Percentiles rank a stretch among this genome's conserved stretches.
Conservation (phyloP, 345 rosid species). For the Rhizophora apiculata region DNA sequence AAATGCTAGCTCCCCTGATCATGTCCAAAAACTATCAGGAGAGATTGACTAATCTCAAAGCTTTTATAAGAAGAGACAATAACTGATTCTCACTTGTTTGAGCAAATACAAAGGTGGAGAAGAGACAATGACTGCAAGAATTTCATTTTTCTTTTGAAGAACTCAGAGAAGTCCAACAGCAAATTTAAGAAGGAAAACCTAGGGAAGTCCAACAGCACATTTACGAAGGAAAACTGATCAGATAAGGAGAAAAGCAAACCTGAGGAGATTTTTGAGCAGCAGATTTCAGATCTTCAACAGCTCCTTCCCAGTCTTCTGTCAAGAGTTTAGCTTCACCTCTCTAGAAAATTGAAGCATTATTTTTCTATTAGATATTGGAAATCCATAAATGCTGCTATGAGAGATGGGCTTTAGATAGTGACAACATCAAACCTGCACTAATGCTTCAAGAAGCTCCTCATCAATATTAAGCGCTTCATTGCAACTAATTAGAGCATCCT, state of each 20-base stretch:
- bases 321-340: slow-evolving; percentile 96
- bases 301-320: slow-evolving; percentile 98
- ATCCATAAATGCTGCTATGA: background rate
- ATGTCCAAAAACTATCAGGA: background rate
- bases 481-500: slow-evolving; percentile 83
- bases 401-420: background rate
- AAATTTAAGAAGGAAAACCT: background rate
- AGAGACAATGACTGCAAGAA: background rate
- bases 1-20: background rate
- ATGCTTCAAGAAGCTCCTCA: slow-evolving; percentile 77
- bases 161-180: no score
- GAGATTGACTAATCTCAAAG: background rate
- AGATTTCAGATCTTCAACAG: slow-evolving; percentile 77
- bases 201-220: background rate
- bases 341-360: slow-evolving; percentile 30
- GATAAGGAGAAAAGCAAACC: slow-evolving; percentile 39
- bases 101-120: background rate
- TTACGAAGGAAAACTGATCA: background rate
- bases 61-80: background rate
- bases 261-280: slow-evolving; percentile 88
- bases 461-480: slow-evolving; percentile 76
- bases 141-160: no score
- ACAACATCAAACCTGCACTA: slow-evolving; percentile 66
- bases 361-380: slow-evolving; percentile 3
- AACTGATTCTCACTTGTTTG: background rate